Percentiles rank a stretch among this genome's conserved stretches.
Evolutionary conservation across 2,329 filamentous ascomycete genomes (phyloP).

Genomic region (Fusarium sarcochroum): DNA sequence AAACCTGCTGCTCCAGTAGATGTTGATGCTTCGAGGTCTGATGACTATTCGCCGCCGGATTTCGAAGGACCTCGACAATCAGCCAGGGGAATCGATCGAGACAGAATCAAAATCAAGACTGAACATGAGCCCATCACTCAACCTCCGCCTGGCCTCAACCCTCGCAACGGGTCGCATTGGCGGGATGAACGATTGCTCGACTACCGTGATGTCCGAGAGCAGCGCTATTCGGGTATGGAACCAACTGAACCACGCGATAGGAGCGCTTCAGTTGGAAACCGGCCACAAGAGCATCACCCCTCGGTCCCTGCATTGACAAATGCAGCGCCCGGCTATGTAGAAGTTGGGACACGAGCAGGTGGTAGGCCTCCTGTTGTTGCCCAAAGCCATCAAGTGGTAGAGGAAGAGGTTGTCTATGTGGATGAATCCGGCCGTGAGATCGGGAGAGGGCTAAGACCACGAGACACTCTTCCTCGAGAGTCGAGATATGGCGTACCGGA

Average conservation of each 20-base stretch:
- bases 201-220: constrained; percentile 37
- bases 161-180: constrained; percentile 12
- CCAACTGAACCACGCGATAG: constrained; percentile 24
- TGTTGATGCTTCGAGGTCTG: constrained; percentile 1
- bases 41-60: constrained; percentile 8
- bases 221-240: constrained; percentile 21
- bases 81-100: neutral
- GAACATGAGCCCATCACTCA: constrained; percentile 1
- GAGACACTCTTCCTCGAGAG: constrained; percentile 29
- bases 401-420: constrained; percentile 48
- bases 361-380: constrained; percentile 2
- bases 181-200: constrained; percentile 20
- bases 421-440: constrained; percentile 46
- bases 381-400: constrained; percentile 17
- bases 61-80: neutral
- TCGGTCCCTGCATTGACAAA: neutral
- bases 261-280: constrained; percentile 37
- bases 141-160: neutral
- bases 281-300: constrained; percentile 17
- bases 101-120: neutral
- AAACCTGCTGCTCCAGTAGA: neutral
- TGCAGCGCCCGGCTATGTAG: constrained; percentile 13
- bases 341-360: constrained; percentile 7
- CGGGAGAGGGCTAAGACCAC: constrained; percentile 38
- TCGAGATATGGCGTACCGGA: constrained; percentile 19